Evolutionary conservation across 768 basidiomycete genomes (phyloP), one percentile per base, ranked within the genome.

Genomic region (Pisolithus orientalis): DNA sequence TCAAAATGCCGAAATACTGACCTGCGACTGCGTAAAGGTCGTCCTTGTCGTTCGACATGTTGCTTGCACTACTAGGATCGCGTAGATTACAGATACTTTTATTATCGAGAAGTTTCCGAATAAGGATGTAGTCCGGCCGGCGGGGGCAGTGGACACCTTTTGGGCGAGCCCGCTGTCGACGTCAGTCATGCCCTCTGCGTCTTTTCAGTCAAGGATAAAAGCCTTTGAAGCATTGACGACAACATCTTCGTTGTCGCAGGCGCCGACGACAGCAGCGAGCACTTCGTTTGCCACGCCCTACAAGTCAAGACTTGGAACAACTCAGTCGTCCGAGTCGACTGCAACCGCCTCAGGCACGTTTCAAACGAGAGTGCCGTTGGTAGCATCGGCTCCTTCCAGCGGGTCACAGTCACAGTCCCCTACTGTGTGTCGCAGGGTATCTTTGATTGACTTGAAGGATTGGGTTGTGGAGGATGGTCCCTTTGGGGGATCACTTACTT

Each of bases 11-110:
- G 9, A 25, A 43, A 25, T 17, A 39, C 43, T 17, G 67, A 82
- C 88, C 89, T 69, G 88, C 89, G 39, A 87, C 82, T 21, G 86
- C 87, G 63, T 90, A 90, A 44, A 90, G 78, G 51, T 87, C 80
- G 16, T 57, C 44, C 4, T 28, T 29, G 28, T 13, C 32, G 52
- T 47, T 44, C 44, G 57, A 53, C 64, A 64, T 64, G 44, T 4
- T 49, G 53, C 31, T 28, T 24, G 27, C 21, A 10, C 28, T 27
- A 39, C 11, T 14, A 24, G 27, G 34, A 53, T 48, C 44, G 38
- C 51, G 9, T 45, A 31, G 28, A 2, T 25, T 10, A 13, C 21
- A 10, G 39, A 5, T 14, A 21, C 21, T 21, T 2, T 21, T 21
- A 21, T 21, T 21, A n/a, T 21, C 50, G 32, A 32, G 29, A 16